Conservation (phyloP, 805 yeast genomes). For the Clavispora fructus region DNA sequence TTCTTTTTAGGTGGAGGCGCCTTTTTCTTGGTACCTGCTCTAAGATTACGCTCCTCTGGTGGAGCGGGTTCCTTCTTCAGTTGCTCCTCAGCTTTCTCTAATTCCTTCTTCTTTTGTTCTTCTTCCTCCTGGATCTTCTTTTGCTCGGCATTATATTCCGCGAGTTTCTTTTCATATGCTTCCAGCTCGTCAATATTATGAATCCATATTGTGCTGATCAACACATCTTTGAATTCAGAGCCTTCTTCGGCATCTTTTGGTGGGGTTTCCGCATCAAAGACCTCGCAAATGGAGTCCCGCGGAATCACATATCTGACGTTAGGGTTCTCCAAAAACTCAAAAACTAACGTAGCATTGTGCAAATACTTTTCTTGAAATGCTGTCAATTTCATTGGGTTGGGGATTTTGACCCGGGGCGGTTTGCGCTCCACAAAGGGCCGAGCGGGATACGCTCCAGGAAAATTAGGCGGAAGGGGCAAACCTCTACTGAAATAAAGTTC, state of each 20-base stretch:
- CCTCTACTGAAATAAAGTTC: constrained; percentile 18
- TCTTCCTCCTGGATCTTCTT: constrained; percentile 24
- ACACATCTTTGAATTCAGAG: constrained; percentile 29
- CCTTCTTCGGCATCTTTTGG: constrained; percentile 18
- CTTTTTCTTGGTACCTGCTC: constrained; percentile 14
- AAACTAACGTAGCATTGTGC: constrained; percentile 65
- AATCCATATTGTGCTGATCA: constrained; percentile 45
- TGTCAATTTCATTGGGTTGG: constrained; percentile 56
- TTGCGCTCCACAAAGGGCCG: constrained; percentile 10
- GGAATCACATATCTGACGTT: constrained; percentile 73
- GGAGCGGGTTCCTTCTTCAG: constrained; percentile 7
- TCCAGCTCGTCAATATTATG: constrained; percentile 49
- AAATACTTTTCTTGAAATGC: constrained; percentile 73
- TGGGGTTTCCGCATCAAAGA: constrained; percentile 21
- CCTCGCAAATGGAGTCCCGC: constrained; percentile 68
- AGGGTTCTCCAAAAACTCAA: constrained; percentile 81
- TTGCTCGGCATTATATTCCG: constrained; percentile 23
- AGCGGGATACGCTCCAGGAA: constrained; percentile 12
- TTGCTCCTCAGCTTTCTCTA: constrained; percentile 12
- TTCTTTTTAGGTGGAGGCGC: constrained; percentile 6
- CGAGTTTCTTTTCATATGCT: constrained; percentile 34
- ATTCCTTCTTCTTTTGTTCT: constrained; percentile 17
- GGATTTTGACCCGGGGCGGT: constrained; percentile 11
- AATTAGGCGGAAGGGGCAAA: constrained; percentile 15
- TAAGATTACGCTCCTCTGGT: constrained; percentile 6